phyloP scores from a whole-genome alignment of 2,329 filamentous ascomycete genomes.

The Fusarium solani-melongenae region DNA sequence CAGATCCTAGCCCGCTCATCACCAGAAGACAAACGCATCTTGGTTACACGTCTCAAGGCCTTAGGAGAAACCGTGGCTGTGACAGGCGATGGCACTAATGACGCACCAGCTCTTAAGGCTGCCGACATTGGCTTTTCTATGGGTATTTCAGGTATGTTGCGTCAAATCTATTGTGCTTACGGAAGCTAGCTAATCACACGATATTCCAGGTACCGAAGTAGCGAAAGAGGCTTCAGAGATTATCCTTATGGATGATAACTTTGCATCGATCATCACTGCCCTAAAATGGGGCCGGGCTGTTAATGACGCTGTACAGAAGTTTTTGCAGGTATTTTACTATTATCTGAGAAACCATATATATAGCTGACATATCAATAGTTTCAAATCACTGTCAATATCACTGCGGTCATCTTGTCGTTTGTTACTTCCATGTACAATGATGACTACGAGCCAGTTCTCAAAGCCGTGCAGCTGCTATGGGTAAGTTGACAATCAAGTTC shows the following conservation, averaged over 20 bases:
- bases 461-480: slow-evolving; percentile 74
- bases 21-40: slow-evolving; percentile 73
- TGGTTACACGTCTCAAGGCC: slow-evolving; percentile 72
- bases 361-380: slow-evolving; percentile 51
- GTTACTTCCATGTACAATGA: slow-evolving; percentile 68
- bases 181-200: not conserved
- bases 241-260: not conserved
- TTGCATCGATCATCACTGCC: not conserved
- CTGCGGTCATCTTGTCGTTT: slow-evolving; percentile 72
- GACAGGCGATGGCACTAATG: slow-evolving; percentile 73
- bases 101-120: slow-evolving; percentile 51
- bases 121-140: slow-evolving; percentile 34
- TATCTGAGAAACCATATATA: not conserved
- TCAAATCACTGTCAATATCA: slow-evolving; percentile 77
- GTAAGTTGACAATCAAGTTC: slow-evolving; percentile 70
- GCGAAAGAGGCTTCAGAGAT: not conserved
- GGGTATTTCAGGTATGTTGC: not conserved
- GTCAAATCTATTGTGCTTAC: not conserved
- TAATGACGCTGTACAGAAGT: slow-evolving; percentile 73
- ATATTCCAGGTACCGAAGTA: slow-evolving; percentile 68
- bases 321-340: slow-evolving; percentile 61
- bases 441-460: slow-evolving; percentile 71
- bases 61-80: slow-evolving; percentile 74
- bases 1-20: slow-evolving; percentile 76
- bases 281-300: slow-evolving; percentile 46